phyloP scores from a whole-genome alignment of 169 alveolate species.

The Plasmodium gaboni region DNA sequence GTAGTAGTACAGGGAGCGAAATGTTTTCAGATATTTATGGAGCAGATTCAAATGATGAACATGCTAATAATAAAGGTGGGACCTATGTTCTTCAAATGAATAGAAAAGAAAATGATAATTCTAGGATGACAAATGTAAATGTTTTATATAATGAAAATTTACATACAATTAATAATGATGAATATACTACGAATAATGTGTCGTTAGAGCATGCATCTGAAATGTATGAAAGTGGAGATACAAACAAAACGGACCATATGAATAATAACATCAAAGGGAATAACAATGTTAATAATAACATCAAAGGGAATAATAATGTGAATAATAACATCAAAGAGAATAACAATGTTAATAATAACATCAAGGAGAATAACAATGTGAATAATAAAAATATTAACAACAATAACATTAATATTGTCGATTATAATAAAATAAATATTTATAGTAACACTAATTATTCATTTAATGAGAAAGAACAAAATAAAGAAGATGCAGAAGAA shows the following conservation, averaged over 20 bases:
- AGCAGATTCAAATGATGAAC: neutral
- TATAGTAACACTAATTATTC: too few species aligned
- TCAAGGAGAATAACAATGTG: too few species aligned
- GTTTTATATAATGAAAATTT: neutral
- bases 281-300: neutral
- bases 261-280: neutral
- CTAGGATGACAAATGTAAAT: neutral
- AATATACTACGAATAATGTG: too few species aligned
- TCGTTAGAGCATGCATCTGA: too few species aligned
- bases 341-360: too few species aligned
- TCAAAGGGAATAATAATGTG: neutral
- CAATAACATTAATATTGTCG: too few species aligned
- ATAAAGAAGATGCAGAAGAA: neutral
- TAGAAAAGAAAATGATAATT: neutral
- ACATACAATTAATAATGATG: neutral
- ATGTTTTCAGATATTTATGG: conserved; percentile 6
- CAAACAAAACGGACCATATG: neutral
- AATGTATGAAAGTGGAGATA: neutral
- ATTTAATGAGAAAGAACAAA: too few species aligned
- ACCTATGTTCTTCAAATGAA: neutral
- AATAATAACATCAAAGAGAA: neutral
- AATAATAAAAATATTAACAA: too few species aligned
- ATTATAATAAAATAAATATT: too few species aligned
- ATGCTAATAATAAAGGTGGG: neutral
- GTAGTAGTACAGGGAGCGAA: conserved; percentile 30